Evolutionary conservation across 1,284 basidiomycete species (phyloP), one percentile per base, ranked within the genome.

Genomic region (Sanguinoderma infundibulare): DNA sequence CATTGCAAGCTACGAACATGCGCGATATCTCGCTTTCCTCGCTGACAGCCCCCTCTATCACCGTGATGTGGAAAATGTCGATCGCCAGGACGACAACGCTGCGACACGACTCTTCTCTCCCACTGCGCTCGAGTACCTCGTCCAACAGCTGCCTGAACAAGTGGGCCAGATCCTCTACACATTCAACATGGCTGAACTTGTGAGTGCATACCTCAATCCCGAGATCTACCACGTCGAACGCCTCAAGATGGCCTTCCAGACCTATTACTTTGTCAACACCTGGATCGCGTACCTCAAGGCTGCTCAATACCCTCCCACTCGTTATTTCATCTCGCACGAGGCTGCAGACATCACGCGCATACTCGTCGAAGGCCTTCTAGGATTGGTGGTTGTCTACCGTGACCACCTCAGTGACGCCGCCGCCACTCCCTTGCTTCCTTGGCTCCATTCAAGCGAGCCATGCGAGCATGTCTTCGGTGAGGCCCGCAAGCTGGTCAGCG

Each of bases 11-110:
- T 69, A 55, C 28, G 5, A 2, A 9, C 38, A 55, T 12, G 50
- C 60, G 4, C 61, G 53, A 0, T 32, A 56, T 1, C 36, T 66
- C 15, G 64, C 60, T 1, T 50, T 46, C 9, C 30, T 36, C 7
- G 14, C 30, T 1, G 47, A 59, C 24, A 58, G 58, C 53, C 65
- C 67, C 2, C 63, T 81, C 1, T 79, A 72, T 55, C 28, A 55
- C 9, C 72, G 74, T 0, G 79, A 81, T 64, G 74, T 81, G 12
- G 65, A 72, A 17, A 74, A 75, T 47, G 36, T 76, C 1, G 78
- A 81, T 59, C 61, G 70, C 1, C 80, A 81, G 67, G 79, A 81
- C 65, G 78, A 82, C 63, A 70, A 72, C 59, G 78, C 80, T 5
- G 78, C 80, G 1, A 62, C 66, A 1, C 70, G 76, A 5, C 52